These are phyloP conservation scores for Nicotiana tabacum DNA, from an alignment of 257 asterid species.

Conservation along the genomic window DNA sequence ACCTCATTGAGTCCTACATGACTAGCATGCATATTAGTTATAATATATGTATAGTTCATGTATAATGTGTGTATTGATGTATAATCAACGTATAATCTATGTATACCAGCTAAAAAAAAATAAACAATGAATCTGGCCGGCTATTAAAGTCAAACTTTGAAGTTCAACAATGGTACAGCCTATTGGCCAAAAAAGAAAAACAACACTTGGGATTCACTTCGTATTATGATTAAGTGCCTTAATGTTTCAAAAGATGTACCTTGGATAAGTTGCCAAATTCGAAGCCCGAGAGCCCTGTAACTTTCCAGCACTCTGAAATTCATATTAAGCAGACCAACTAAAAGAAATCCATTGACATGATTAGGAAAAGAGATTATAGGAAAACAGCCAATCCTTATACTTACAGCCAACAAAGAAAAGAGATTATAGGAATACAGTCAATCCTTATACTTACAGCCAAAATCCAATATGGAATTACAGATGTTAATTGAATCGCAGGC, in stretches of 20 bases:
- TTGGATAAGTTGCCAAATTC: background rate
- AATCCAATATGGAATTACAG: background rate
- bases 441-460: background rate
- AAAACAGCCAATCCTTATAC: background rate
- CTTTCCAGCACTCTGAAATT: background rate
- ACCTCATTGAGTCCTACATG: too few relatives aligned
- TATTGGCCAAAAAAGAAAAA: background rate
- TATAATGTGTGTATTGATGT: too few relatives aligned
- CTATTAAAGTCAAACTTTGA: too few relatives aligned
- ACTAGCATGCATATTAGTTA: too few relatives aligned
- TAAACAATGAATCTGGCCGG: too few relatives aligned
- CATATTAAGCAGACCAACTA: background rate
- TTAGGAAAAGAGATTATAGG: background rate
- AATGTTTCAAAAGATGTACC: too few relatives aligned
- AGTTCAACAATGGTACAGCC: background rate
- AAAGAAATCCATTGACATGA: background rate
- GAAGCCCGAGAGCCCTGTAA: background rate
- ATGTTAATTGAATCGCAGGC: background rate
- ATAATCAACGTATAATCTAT: too few relatives aligned
- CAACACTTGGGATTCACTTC: background rate
- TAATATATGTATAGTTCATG: too few relatives aligned
- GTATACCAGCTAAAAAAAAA: too few relatives aligned
- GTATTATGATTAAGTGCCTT: background rate
- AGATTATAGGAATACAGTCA: background rate
- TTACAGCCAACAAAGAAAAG: background rate